Evolutionary conservation across 116 monocot species (phyloP), one percentile per base, ranked within the genome.

Genomic region (Iris pallida): DNA sequence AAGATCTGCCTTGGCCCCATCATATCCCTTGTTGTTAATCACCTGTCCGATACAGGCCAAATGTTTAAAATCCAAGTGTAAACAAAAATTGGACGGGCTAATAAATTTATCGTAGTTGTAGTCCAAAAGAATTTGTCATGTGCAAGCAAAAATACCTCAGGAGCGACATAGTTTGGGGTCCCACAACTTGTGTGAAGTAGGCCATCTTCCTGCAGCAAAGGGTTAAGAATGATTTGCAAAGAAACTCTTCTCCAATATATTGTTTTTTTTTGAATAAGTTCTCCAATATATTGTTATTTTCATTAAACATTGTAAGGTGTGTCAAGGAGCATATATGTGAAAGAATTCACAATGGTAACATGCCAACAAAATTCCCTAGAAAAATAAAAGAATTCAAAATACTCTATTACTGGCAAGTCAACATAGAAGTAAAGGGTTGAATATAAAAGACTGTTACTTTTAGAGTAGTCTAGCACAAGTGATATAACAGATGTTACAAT

Each of bases 131-230:
- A 45, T 15, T 45, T 46, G 45, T 45, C n/a, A 68, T 57, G 14
- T 6, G 30, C 1, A 16, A 69, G 8, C 51, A 57, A 69, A 6
- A 11, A 14, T 57, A 69, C 69, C 55, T 69, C 69, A 45, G 69
- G 69, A 45, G 69, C 69, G 6, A 69, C 57, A 57, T 69, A 69
- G 41, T 69, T 69, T 57, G 97, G 92, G 57, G 97, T 97, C 44
- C 92, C 97, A 71, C 97, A 97, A 59, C 92, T 87, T 42, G 97
- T 69, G 69, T 69, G 57, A 57, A 69, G 69, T 8, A 69, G 20
- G 0, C 69, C 69, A 20, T 69, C 69, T 12, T 57, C 69, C 69
- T 69, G 69, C 57, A 78, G 49, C 42, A 2, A 64, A 73, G 65
- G 20, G 16, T 18, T 6, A 17, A 49, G 16, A 9, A 18, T 55